Evolutionary conservation across 306 rosid species (phyloP).

Genomic region (Prunus salicina): DNA sequence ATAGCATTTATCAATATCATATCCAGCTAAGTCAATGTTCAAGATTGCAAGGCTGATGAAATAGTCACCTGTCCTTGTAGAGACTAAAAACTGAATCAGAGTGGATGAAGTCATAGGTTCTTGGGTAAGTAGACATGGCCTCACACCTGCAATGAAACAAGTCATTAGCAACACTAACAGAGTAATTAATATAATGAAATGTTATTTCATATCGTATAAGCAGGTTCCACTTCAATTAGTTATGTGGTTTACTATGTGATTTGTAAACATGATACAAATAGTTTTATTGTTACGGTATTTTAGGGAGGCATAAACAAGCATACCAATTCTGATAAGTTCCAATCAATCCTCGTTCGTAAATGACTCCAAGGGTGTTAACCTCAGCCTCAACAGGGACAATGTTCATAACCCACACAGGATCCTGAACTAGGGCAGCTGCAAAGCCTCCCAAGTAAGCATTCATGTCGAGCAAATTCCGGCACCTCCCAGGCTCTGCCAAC

Average conservation of each 20-base stretch:
- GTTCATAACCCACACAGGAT: constrained; percentile 95
- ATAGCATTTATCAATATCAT: background rate
- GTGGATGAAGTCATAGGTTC: constrained; percentile 92
- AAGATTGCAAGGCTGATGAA: background rate
- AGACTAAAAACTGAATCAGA: constrained; percentile 77
- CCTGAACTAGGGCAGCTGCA: constrained; percentile 72
- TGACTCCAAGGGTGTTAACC: constrained; percentile 75
- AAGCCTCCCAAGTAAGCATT: constrained; percentile 84
- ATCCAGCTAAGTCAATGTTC: background rate
- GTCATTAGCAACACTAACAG: constrained; percentile 10
- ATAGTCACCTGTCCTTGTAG: constrained; percentile 64
- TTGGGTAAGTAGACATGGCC: constrained; percentile 95
- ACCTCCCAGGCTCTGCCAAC: constrained; percentile 70
- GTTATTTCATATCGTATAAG: background rate
- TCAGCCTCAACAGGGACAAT: constrained; percentile 76
- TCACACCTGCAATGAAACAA: constrained; percentile 66
- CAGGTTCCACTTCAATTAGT: background rate
- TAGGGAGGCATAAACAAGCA: background rate
- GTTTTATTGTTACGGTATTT: background rate
- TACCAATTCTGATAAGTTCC: constrained; percentile 97
- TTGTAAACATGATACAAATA: background rate
- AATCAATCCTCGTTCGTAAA: constrained; percentile 81
- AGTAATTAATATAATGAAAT: too few species aligned
- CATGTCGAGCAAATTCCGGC: constrained; percentile 86
- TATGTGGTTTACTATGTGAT: background rate